phyloP scores from a whole-genome alignment of 257 asterid genomes.

The Coffea eugenioides region DNA sequence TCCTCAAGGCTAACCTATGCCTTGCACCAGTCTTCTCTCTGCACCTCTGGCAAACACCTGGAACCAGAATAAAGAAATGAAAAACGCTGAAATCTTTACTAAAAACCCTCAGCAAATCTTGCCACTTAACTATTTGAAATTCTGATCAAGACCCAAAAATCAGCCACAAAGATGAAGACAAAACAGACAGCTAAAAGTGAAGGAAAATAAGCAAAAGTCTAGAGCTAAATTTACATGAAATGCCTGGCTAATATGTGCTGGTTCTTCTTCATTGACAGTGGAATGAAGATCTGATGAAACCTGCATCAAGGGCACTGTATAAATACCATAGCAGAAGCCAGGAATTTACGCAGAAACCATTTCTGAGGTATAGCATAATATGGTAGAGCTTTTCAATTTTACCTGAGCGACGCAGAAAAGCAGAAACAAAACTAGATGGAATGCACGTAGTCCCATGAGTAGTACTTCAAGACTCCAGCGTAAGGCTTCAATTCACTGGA shows the following conservation, averaged over 20 bases:
- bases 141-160: too few species aligned
- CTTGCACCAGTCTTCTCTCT: slow-evolving; percentile 32
- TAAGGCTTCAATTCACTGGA: too few species aligned
- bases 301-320: slow-evolving; percentile 21
- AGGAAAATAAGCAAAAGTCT: background rate
- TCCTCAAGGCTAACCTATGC: slow-evolving; percentile 27
- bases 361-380: background rate
- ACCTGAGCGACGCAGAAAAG: background rate
- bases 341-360: background rate
- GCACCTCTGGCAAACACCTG: slow-evolving; percentile 37
- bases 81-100: too few species aligned
- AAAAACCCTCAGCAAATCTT: background rate
- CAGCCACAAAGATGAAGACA: background rate
- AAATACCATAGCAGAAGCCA: background rate
- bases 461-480: background rate
- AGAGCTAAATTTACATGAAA: slow-evolving; percentile 26
- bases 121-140: too few species aligned
- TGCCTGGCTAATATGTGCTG: slow-evolving; percentile 32
- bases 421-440: background rate
- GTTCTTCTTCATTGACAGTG: slow-evolving; percentile 33
- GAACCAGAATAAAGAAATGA: background rate
- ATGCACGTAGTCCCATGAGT: background rate
- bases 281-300: slow-evolving; percentile 27
- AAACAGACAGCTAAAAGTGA: background rate
- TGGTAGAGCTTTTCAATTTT: background rate